Evolutionary conservation across 306 rosid genomes (phyloP), one percentile per base, ranked within the genome.

Genomic region (Pterocarpus macrocarpus): DNA sequence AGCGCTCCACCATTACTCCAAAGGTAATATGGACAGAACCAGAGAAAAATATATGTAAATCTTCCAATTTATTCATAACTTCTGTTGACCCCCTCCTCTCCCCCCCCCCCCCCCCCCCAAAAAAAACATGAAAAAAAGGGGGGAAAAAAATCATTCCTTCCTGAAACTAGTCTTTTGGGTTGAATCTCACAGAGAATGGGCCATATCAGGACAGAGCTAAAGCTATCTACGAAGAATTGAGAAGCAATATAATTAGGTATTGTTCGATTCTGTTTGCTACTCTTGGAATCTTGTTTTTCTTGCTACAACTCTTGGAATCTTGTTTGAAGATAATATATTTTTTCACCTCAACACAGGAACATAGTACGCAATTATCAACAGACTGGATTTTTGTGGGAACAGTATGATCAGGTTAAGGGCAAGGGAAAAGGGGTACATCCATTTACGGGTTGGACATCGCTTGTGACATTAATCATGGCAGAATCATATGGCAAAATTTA

Each of bases 391-490:
- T 65, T 95, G 49, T 93, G 98, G 98, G 99, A 95, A 83, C 99
- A 95, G 62, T 95, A 88, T 53, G 97, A 95, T 55, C 98, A 93
- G 82, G 64, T 34, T 64, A 90, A 87, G 13, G 99, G 99, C 4
- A 89, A 90, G 68, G 99, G 99, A 72, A 90, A 95, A 79, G 99
- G 99, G 10, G 59, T 95, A 4, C 98, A 90, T 14, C 91, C 86
- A 7, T 95, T 95, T 76, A 91, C 97, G 2, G 99, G 99, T 22
- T 95, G 99, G 99, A 93, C 98, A 33, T 89, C 99, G 44, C 94
- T 95, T 13, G 90, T 93, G 63, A 80, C 93, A 50, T 73, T 95
- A 55, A 89, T 92, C 73, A 95, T 93, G 98, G 98, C 94, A 4
- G 97, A 93, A 84, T 85, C 84, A 33, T 91, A 93, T 83, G 79